Percentiles rank a stretch among this genome's conserved stretches.
Conservation (phyloP, 225 moss, liverwort and hornwort species). For the Sphagnum contortum region DNA sequence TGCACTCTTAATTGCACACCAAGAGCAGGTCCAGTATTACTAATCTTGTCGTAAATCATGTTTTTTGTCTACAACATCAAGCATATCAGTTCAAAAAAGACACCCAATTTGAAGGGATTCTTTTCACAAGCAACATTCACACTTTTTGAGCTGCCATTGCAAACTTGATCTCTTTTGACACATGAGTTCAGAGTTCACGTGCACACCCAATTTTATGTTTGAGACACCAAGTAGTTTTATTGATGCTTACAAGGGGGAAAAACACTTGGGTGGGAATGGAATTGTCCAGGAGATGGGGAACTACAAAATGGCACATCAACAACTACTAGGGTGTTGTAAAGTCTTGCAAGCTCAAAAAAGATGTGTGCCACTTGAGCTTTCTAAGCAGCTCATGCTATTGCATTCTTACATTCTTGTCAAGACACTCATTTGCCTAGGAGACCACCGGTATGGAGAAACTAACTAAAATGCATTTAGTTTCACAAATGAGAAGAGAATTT, state of each 20-base stretch:
- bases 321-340: conserved; percentile 42
- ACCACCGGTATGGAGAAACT: conserved; percentile 42
- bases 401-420: conserved; percentile 90
- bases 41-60: not conserved
- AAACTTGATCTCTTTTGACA: too few species aligned
- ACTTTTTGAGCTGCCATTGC: too few species aligned
- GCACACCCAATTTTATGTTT: too few species aligned
- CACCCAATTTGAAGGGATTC: too few species aligned
- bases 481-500: too few species aligned
- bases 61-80: not conserved
- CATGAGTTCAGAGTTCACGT: too few species aligned
- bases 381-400: conserved; percentile 57
- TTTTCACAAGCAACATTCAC: too few species aligned
- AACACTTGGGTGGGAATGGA: too few species aligned
- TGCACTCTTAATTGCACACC: conserved; percentile 41
- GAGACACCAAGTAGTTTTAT: too few species aligned
- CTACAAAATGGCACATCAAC: conserved; percentile 74
- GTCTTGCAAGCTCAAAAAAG: conserved; percentile 20
- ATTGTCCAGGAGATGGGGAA: conserved; percentile 51
- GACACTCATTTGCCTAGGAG: conserved; percentile 45
- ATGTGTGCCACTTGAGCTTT: conserved; percentile 23
- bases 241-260: too few species aligned
- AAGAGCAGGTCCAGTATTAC: conserved; percentile 50
- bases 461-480: too few species aligned
- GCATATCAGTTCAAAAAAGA: too few species aligned